phyloP scores from a whole-genome alignment of 345 rosid genomes.

The Citrus glauca region DNA sequence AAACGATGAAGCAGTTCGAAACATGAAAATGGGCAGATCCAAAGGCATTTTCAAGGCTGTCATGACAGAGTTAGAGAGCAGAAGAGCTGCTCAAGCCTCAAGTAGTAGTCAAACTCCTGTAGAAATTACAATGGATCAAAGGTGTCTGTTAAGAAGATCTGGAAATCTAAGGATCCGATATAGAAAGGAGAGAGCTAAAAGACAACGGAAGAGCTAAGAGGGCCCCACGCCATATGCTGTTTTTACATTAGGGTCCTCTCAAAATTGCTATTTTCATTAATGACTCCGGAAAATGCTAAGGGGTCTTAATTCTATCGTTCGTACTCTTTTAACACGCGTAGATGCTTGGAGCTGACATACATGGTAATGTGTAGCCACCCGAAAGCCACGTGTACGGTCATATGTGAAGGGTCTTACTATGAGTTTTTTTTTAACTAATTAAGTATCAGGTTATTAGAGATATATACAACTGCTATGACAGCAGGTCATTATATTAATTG shows the following conservation, averaged over 20 bases:
- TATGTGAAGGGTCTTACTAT: neutral
- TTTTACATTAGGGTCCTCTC: too few relatives aligned
- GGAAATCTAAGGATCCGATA: neutral
- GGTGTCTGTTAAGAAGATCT: neutral
- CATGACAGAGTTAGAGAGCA: neutral
- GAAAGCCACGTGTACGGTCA: neutral
- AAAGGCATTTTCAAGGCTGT: neutral
- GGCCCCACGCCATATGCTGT: neutral
- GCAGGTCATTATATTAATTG: fast-evolving
- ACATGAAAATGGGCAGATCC: neutral
- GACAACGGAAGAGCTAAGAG: neutral
- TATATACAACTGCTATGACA: too few relatives aligned
- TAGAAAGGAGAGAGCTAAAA: neutral
- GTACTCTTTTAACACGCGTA: neutral
- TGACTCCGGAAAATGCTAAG: too few relatives aligned
- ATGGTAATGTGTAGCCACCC: neutral
- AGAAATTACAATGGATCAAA: neutral
- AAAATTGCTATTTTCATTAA: too few relatives aligned
- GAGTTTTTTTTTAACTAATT: too few relatives aligned
- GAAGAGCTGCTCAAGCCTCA: neutral
- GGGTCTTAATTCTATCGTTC: too few relatives aligned
- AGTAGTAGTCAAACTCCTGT: neutral
- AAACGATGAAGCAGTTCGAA: neutral
- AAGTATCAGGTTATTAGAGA: fast-evolving
- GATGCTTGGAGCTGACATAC: neutral